Percentiles rank a stretch among this genome's conserved stretches.
These are phyloP conservation scores for Starmerella vitae DNA, from an alignment of 805 yeast genomes.

Conservation along the genomic window DNA sequence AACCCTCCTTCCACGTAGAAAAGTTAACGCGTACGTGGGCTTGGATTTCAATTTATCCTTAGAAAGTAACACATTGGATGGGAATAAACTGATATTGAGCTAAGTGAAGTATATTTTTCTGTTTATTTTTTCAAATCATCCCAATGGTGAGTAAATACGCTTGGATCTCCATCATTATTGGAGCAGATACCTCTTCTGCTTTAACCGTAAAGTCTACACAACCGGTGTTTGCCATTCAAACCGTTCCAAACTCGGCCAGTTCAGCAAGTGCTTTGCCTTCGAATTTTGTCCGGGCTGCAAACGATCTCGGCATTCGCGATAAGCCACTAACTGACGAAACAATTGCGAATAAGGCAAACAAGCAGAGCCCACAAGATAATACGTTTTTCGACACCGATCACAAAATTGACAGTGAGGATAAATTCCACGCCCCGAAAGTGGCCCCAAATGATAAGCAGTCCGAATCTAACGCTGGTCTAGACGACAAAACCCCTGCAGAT, in stretches of 20 bases:
- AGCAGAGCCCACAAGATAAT: constrained; percentile 28
- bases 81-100: too few relatives aligned
- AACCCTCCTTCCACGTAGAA: too few relatives aligned
- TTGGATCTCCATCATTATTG: neutral
- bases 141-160: neutral
- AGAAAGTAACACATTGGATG: too few relatives aligned
- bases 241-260: too few relatives aligned
- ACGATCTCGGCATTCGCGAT: neutral
- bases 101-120: too few relatives aligned
- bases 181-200: neutral
- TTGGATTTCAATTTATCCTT: too few relatives aligned
- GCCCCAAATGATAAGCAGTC: constrained; percentile 19
- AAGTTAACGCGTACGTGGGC: too few relatives aligned
- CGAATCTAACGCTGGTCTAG: constrained; percentile 3
- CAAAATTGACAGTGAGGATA: constrained; percentile 20
- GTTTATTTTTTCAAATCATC: too few relatives aligned
- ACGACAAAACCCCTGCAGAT: neutral
- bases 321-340: constrained; percentile 10
- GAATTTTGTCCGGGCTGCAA: neutral
- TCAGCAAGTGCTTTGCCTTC: too few relatives aligned
- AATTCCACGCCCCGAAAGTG: constrained; percentile 21
- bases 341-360: constrained; percentile 24
- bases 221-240: too few relatives aligned
- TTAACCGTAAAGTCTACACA: neutral
- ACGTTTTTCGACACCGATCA: constrained; percentile 16